phyloP scores from a whole-genome alignment of 1,284 basidiomycete genomes.

The Trichosporon inkin region DNA sequence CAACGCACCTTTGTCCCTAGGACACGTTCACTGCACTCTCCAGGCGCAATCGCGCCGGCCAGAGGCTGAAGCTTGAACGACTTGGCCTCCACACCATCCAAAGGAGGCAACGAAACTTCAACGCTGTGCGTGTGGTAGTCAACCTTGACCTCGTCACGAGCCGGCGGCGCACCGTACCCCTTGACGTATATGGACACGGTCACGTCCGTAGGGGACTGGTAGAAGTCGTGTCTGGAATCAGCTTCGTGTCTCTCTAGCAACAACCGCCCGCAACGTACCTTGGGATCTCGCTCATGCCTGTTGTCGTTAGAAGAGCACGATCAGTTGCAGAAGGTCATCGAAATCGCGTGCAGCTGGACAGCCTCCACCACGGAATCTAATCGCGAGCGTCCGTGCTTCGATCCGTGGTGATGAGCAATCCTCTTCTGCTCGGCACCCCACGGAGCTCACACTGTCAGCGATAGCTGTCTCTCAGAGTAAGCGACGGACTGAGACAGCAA shows the following conservation, averaged over 20 bases:
- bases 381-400: not conserved
- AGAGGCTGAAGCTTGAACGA: constrained; percentile 59
- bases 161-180: constrained; percentile 51
- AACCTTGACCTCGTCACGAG: constrained; percentile 63
- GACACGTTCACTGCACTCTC: constrained; percentile 62
- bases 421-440: no score
- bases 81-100: constrained; percentile 60
- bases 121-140: constrained; percentile 41
- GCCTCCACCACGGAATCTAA: constrained; percentile 1
- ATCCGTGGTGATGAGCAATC: no score
- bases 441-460: no score
- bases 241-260: not conserved
- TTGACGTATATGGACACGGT: constrained; percentile 75
- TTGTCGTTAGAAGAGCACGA: not conserved
- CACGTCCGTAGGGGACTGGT: constrained; percentile 72
- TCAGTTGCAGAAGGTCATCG: not conserved
- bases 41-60: constrained; percentile 69
- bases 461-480: no score
- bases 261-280: not conserved
- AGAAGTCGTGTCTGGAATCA: constrained; percentile 66
- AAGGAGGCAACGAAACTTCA: constrained; percentile 53
- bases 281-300: not conserved
- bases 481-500: no score
- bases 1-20: constrained; percentile 77
- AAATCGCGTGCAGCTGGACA: not conserved